Base-by-base conservation (phyloP, 176 grass and related monocot genomes). In the Ensete ventricosum region DNA sequence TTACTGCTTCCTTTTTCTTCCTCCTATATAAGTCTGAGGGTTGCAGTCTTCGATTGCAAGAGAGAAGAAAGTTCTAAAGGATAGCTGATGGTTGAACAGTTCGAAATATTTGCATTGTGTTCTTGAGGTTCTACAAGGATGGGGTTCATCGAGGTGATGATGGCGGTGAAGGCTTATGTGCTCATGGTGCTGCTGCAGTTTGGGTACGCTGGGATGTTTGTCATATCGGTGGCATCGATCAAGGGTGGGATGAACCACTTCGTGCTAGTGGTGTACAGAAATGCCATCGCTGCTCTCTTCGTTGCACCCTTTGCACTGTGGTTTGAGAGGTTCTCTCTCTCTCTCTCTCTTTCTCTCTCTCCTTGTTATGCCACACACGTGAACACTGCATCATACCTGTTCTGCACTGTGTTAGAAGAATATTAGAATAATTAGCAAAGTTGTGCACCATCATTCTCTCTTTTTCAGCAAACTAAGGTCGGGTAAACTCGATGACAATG, bases 181-280 rank as follows among this genome's bases (percentile, higher is more conserved):
- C 20, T 74, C 12, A 74, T 74, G 72, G 52, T 74, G 23, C 54
- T 74, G 53, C 72, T 74, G 52, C 72, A 74, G 53, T 74, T 74
- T 12, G 72, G 72, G 72, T 74, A 74, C 25, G 50, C 72, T 8
- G 72, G 72, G 53, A 74, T 74, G 72, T 74, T 43, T 43, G 53
- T 74, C 48, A 57, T 74, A 53, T 74, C 72, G 52, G 72, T 74
- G 11, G 53, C 72, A 1, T 74, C 72, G 11, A 54, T 74, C 52
- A 74, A 74, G 72, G 3, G 52, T 2, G 72, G 72, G 14, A 74
- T 74, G 72, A 74, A 74, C 72, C 72, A 74, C 52, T 74, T 55
- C 12, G 72, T 74, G 6, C 22, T 74, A 2, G 72, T 74, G 24
- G 72, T 74, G 72, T 74, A 74, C 53, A 54, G 72, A 17, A 74